Conservation (phyloP, 2,329 filamentous ascomycete species). For the Eutypa lata region DNA sequence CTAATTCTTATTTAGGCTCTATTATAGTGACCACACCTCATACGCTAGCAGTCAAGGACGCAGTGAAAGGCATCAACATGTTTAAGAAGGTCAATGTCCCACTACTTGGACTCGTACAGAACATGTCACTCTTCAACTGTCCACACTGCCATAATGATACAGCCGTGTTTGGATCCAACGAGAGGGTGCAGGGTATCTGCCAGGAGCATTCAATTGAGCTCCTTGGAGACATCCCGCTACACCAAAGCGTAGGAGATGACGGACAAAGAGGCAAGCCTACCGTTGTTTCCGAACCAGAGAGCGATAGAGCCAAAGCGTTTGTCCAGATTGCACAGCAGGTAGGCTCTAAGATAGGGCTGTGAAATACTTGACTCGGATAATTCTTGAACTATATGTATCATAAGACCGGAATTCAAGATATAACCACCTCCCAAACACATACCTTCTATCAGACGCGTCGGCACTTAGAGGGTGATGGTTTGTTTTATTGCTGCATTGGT, state of each 20-base stretch:
- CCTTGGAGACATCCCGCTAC: conserved; percentile 83
- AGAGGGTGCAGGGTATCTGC: conserved; percentile 67
- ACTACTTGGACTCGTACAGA: conserved; percentile 83
- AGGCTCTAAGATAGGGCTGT: conserved; percentile 41
- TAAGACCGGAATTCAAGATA: background rate
- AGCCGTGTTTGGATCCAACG: conserved; percentile 68
- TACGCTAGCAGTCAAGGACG: conserved; percentile 87
- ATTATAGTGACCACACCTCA: conserved; percentile 93
- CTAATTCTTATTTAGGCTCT: conserved; percentile 50
- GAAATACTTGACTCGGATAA: conserved; percentile 1
- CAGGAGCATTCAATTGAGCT: conserved; percentile 71
- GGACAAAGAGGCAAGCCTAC: conserved; percentile 86
- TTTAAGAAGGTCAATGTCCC: conserved; percentile 82
- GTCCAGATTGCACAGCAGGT: conserved; percentile 62
- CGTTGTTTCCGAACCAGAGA: conserved; percentile 80
- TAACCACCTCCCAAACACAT: background rate
- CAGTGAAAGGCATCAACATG: conserved; percentile 87
- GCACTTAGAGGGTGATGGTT: background rate
- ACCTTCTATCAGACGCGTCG: background rate
- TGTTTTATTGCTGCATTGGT: background rate
- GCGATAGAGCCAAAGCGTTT: conserved; percentile 70
- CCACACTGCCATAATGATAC: conserved; percentile 73
- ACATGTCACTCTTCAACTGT: conserved; percentile 84
- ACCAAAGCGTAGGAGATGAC: conserved; percentile 82
- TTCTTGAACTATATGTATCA: background rate